Evolutionary conservation across 176 grass and related monocot species (phyloP), one percentile per base, ranked within the genome.

Genomic region (barley (Hordeum vulgare)): DNA sequence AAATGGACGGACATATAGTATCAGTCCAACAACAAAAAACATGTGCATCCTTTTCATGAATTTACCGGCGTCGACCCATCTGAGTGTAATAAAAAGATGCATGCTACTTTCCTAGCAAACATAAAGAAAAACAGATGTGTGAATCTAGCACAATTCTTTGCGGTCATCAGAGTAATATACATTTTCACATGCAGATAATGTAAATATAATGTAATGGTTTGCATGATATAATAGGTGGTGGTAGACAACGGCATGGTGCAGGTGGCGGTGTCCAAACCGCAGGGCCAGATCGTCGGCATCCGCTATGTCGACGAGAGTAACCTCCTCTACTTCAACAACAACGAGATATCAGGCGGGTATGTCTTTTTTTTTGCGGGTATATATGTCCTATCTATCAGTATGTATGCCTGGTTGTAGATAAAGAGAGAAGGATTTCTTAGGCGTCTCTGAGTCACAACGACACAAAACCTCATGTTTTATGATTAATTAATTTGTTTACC

Each of bases 211-310:
- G n/a, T 20, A 60, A n/a, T 1, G 9, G 20, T 24, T 10, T 60
- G 57, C 57, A 60, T 60, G 57, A 11, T 60, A 60, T 3, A 60
- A 60, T 25, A 93, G 91, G 78, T 93, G 29, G 34, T 90, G 17
- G 87, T 93, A 23, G 82, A 87, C 54, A 93, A 93, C 70, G 88
- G 85, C 2, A 79, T 88, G 26, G 65, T 90, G 34, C 81, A 88
- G 84, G 67, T 93, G 36, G 69, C 60, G 11, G 54, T 93, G 25
- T 72, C 91, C 8, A 88, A 83, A 25, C 91, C 85, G 34, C 28
- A 85, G 28, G 91, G 91, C 37, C 81, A 72, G 6, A 40, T 93
- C 39, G 80, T 80, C 8, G 44, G 57, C 20, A 21, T 93, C 49
- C 54, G 23, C 13, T 85, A 80, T 61, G 60, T 74, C 41, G 59